Evolutionary conservation across 2,329 filamentous ascomycete genomes (phyloP).

Genomic region (Fusarium circinatum): DNA sequence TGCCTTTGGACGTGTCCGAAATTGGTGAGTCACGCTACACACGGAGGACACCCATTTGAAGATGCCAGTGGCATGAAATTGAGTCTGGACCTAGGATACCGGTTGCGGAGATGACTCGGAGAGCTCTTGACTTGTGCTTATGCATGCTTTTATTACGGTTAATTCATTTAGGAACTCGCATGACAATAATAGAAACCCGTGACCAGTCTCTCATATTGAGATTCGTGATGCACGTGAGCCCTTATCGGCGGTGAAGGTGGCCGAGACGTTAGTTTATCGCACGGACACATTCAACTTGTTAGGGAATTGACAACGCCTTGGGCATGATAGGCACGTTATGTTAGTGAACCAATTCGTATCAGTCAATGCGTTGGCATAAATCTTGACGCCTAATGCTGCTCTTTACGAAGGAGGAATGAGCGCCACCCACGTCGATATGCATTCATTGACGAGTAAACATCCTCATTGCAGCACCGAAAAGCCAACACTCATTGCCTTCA

Average conservation of each 20-base stretch:
- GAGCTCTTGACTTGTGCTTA: slow-evolving; percentile 4
- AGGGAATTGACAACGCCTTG: not conserved
- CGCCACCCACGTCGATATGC: slow-evolving; percentile 28
- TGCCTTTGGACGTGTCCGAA: slow-evolving; percentile 14
- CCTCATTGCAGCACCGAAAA: not conserved
- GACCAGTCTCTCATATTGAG: not conserved
- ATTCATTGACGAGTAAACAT: not conserved
- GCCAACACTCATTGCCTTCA: not conserved
- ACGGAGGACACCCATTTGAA: not conserved
- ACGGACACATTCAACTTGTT: slow-evolving; percentile 22
- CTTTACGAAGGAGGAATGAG: not conserved
- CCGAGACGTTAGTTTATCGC: slow-evolving; percentile 11
- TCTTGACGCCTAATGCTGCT: slow-evolving; percentile 23
- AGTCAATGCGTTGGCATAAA: slow-evolving; percentile 27
- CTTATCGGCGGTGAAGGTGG: slow-evolving; percentile 28
- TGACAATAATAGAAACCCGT: slow-evolving; percentile 28
- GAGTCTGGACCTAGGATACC: slow-evolving; percentile 5
- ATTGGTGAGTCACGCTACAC: slow-evolving; percentile 34
- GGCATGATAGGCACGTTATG: not conserved
- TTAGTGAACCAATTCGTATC: not conserved
- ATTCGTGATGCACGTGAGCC: slow-evolving; percentile 7
- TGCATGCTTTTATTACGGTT: slow-evolving; percentile 6
- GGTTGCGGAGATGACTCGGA: slow-evolving; percentile 31
- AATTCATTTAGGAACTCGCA: slow-evolving; percentile 13
- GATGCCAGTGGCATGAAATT: slow-evolving; percentile 9